Base-by-base conservation (phyloP, 129 eudicot genomes). In the Calendula officinalis region DNA sequence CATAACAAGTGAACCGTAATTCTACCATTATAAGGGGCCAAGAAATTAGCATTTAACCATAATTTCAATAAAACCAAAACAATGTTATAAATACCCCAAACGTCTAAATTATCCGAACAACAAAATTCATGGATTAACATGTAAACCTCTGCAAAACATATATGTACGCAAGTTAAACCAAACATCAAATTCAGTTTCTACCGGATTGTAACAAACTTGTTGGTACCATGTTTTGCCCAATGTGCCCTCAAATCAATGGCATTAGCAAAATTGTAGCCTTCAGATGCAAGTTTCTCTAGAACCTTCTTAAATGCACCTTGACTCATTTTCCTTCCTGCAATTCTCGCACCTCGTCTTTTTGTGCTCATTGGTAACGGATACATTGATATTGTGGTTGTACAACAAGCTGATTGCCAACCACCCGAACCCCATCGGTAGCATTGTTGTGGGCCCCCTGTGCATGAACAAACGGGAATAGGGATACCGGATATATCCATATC, bases 391-490 rank as follows among this genome's bases (percentile, higher is more conserved):
- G 64, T 60, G 9, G 81, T 75, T 9, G 71, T 82, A 53, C 88
- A 82, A 34, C 88, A 82, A 4, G 79, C 69, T 3, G 88, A 82
- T 40, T 82, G 81, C 88, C 88, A 82, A n/a, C 81, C 78, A 12
- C 82, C 82, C 13, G 75, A 51, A 6, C 88, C 88, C 51, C 78
- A 68, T 62, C 64, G 59, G 41, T 78, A 72, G 42, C 88, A 82
- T 16, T 52, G 66, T 59, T 80, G 77, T 12, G 81, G 74, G 17
- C 62, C 73, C 60, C 88, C 88, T 1, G 84, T 75, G 61, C 84
- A 78, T 16, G 84, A 66, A 49, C 88, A 78, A 45, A 74, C 60
- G 8, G 82, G 84, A 14, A 75, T 64, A 7, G 84, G 84, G 32
- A 78, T 62, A 7, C 67, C 64, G 12, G 82, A 75, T 62, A 75